Percentiles rank a stretch among this genome's conserved stretches.
phyloP scores from a whole-genome alignment of 2,329 filamentous ascomycete genomes.

The Pestalotiopsis sp. region DNA sequence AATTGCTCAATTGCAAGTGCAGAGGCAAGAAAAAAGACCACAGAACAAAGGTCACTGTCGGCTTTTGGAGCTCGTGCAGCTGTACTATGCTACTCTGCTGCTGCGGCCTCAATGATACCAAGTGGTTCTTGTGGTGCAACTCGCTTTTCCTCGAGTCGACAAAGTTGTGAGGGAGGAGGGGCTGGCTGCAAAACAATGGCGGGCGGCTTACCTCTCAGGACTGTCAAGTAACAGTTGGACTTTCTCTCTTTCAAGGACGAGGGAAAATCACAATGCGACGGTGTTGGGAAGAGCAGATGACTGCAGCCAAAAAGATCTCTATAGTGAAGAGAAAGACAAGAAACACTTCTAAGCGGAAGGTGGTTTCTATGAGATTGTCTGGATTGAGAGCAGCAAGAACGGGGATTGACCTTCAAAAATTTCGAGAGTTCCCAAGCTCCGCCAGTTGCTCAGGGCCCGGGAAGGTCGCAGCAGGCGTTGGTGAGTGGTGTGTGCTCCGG shows the following conservation, averaged over 20 bases:
- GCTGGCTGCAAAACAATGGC: neutral
- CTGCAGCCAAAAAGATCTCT: neutral
- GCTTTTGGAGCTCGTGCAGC: neutral
- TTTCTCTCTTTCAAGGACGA: slow-evolving; percentile 5
- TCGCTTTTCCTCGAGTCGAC: neutral
- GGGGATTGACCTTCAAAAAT: slow-evolving; percentile 15
- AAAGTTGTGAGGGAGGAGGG: neutral
- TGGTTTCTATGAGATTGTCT: slow-evolving; percentile 13
- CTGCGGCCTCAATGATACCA: neutral
- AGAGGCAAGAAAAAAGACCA: neutral
- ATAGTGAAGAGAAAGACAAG: neutral
- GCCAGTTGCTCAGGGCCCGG: slow-evolving; percentile 12
- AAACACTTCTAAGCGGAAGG: slow-evolving; percentile 12
- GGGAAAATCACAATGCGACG: slow-evolving; percentile 8
- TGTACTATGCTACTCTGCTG: neutral
- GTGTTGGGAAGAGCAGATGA: slow-evolving; percentile 3
- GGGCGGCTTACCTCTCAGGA: slow-evolving; percentile 9
- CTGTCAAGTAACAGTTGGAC: neutral
- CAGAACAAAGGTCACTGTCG: neutral
- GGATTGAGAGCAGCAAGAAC: slow-evolving; percentile 11
- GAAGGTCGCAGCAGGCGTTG: neutral
- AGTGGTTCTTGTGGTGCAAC: neutral
- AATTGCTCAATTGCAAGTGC: neutral
- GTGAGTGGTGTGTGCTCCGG: slow-evolving; percentile 6
- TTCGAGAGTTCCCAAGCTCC: slow-evolving; percentile 12